Percentiles rank a stretch among this genome's conserved stretches.
Conservation (phyloP, 208 protist genomes). For the Blastocrithidia nonstop region DNA sequence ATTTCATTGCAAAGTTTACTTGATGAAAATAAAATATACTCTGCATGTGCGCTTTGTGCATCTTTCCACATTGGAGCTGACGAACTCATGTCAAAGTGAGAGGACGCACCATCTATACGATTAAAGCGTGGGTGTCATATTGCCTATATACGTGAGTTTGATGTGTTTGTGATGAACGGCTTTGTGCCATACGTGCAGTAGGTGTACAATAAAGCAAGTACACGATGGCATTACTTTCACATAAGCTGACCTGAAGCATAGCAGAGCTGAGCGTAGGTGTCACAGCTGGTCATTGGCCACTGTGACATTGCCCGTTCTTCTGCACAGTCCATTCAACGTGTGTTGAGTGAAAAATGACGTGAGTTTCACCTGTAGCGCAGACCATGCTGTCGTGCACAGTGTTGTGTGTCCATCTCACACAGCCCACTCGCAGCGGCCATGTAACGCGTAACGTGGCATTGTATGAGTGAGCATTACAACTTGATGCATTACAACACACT, state of each 20-base stretch:
- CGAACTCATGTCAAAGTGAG: conserved; percentile 23
- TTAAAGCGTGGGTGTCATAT: conserved; percentile 23
- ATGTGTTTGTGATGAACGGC: conserved; percentile 60
- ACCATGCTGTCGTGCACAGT: not conserved
- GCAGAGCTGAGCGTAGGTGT: conserved; percentile 37
- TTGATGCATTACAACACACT: no score
- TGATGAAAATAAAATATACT: not conserved
- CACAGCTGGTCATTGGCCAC: conserved; percentile 24
- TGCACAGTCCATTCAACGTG: not conserved
- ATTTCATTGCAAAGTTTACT: conserved; percentile 8
- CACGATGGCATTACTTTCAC: conserved; percentile 19
- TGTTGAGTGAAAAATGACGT: not conserved
- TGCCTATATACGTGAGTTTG: conserved; percentile 17
- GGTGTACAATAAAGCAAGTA: conserved; percentile 18
- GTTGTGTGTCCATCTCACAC: no score
- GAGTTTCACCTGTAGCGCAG: not conserved
- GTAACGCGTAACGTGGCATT: no score
- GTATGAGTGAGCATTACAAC: no score
- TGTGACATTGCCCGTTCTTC: not conserved
- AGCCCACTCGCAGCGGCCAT: no score
- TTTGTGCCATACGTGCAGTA: conserved; percentile 36
- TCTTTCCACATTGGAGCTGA: conserved; percentile 12
- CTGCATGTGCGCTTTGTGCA: conserved; percentile 6
- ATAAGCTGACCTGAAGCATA: conserved; percentile 23
- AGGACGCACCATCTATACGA: conserved; percentile 8